Evolutionary conservation across 163 green algal species (phyloP), one percentile per base, ranked within the genome.

Genomic region (Chloromonas sp.): DNA sequence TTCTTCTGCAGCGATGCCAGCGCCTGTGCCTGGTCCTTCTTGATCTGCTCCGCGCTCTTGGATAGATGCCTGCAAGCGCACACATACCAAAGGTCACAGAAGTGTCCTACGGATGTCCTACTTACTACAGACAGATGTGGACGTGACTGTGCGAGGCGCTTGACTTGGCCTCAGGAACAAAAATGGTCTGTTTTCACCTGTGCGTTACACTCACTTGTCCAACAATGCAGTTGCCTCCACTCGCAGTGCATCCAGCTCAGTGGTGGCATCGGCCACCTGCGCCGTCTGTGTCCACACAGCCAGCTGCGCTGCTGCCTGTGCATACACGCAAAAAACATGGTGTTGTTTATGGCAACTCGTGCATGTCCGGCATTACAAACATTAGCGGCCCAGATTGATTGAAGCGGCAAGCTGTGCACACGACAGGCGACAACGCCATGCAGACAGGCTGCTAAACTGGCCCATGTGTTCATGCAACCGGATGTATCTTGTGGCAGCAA

Each of bases 241-340:
- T 81, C 91, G 88, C 1, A 93, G 82, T 58, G 79, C 81, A 2
- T 90, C 87, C 57, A 92, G 77, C 71, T 93, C 89, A 2, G 87
- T 81, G n/a, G 86, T 86, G 13, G 86, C 79, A n/a, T 89, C 85
- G 78, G 85, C 85, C 3, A 86, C 82, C 71, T 77, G 70, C 57
- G 88, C 86, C 15, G 85, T 79, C 86, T 92, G 88, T 59, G 88
- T 60, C 88, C 88, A 92, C 14, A 83, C 80, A 0, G 60, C 70
- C 57, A 89, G 88, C 14, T 88, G 66, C 66, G 11, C 66, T 74
- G 66, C 66, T 5, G 66, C 66, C 11, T 74, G 66, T 74, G 11
- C 66, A 74, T 74, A 5, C 11, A 77, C 70, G 11, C 70, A 77
- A 77, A 14, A 11, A 77, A 14, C 70, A 36, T 36, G 70, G 70